These are phyloP conservation scores for Rhynchosporium graminicola DNA, from an alignment of 2,329 filamentous ascomycete species.

Conservation along the genomic window DNA sequence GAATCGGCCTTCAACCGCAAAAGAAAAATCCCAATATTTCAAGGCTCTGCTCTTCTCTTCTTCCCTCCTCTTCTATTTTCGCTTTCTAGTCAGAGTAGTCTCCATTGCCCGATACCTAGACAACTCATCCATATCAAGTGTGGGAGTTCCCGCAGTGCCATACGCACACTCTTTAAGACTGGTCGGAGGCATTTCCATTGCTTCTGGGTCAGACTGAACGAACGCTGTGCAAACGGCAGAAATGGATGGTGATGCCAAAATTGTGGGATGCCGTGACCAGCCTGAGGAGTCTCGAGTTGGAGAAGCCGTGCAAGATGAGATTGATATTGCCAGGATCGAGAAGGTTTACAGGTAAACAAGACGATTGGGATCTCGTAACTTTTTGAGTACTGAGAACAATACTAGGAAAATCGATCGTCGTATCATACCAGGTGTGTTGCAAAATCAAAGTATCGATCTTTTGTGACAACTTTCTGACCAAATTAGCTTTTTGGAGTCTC, in stretches of 20 bases:
- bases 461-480: slow-evolving; percentile 14
- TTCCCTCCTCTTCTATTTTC: too few species aligned
- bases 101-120: too few species aligned
- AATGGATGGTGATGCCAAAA: slow-evolving; percentile 25
- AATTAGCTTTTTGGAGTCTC: slow-evolving; percentile 76
- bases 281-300: slow-evolving; percentile 19
- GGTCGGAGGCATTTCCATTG: slow-evolving; percentile 40
- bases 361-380: not conserved
- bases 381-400: not conserved
- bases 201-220: slow-evolving; percentile 27
- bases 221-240: slow-evolving; percentile 31
- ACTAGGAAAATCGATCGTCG: slow-evolving; percentile 55
- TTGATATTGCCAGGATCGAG: slow-evolving; percentile 39
- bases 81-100: too few species aligned
- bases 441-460: not conserved
- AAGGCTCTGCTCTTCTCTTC: not conserved
- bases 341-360: slow-evolving; percentile 42
- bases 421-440: slow-evolving; percentile 50
- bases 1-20: slow-evolving; percentile 1
- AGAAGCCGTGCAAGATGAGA: slow-evolving; percentile 24
- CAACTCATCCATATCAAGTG: not conserved
- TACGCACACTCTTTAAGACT: slow-evolving; percentile 24
- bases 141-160: not conserved
- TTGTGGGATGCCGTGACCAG: slow-evolving; percentile 19
- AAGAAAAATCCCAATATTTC: slow-evolving; percentile 6